A percentile compares a stretch with the other conserved stretches of the same genome.
Evolutionary conservation across 345 rosid species (phyloP).

Genomic region (Citrus sp.): DNA sequence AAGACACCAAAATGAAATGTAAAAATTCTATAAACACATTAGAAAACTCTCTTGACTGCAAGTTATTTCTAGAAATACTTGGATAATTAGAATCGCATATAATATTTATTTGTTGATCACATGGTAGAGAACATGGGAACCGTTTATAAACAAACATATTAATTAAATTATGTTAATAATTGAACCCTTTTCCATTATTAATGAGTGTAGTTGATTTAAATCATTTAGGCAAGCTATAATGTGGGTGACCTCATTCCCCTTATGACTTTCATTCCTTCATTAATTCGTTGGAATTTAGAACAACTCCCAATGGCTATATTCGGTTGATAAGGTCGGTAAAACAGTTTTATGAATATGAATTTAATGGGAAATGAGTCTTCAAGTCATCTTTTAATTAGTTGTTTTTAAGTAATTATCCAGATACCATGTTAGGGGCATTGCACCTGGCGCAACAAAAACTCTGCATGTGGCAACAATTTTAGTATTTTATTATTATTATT

Average conservation of each 20-base stretch:
- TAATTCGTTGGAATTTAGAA: background rate
- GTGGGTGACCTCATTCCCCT: constrained; percentile 18
- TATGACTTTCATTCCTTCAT: constrained; percentile 8
- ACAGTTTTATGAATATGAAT: constrained; percentile 22
- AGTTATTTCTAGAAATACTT: background rate
- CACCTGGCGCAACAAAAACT: constrained; percentile 40
- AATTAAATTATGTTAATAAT: background rate
- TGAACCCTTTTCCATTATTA: constrained; percentile 3
- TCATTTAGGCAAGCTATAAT: constrained; percentile 11
- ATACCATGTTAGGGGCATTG: constrained; percentile 36
- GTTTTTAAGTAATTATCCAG: background rate
- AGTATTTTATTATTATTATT: background rate
- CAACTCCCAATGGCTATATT: constrained; percentile 28
- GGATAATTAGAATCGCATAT: background rate
- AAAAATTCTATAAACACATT: background rate
- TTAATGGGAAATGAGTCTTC: background rate
- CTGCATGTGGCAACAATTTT: constrained; percentile 34
- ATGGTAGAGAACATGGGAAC: constrained; percentile 26
- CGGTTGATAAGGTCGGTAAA: constrained; percentile 36
- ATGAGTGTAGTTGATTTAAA: background rate
- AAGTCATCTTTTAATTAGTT: background rate
- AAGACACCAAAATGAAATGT: background rate
- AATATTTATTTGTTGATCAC: constrained; percentile 13
- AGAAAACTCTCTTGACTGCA: background rate
- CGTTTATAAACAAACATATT: background rate